Conservation (phyloP, 495 filamentous ascomycete genomes). For the Penicillium simplicissimum region DNA sequence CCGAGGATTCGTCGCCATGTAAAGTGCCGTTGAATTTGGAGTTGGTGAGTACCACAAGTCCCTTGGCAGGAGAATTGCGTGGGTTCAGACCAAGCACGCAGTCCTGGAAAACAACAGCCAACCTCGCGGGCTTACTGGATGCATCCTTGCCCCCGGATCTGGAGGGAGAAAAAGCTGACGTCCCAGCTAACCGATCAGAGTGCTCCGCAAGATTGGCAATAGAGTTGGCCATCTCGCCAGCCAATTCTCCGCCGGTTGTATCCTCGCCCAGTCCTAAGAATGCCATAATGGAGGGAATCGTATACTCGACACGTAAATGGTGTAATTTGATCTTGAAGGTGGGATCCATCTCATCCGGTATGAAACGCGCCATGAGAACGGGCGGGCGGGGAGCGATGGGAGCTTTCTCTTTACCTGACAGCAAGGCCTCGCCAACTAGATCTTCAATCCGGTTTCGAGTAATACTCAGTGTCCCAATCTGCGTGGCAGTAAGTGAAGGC, state of each 20-base stretch:
- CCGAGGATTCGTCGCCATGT: conserved; percentile 59
- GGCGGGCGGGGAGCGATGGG: conserved; percentile 40
- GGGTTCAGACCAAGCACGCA: conserved; percentile 87
- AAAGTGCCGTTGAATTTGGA: conserved; percentile 64
- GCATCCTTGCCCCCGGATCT: conserved; percentile 17
- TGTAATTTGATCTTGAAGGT: conserved; percentile 83
- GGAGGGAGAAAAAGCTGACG: conserved; percentile 19
- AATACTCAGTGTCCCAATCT: conserved; percentile 59
- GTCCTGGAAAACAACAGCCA: conserved; percentile 75
- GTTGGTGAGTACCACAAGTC: conserved; percentile 75
- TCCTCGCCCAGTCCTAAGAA: conserved; percentile 69
- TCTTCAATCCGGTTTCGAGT: conserved; percentile 68
- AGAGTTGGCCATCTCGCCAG: conserved; percentile 74
- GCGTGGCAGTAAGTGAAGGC: conserved; percentile 76
- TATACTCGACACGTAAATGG: conserved; percentile 81
- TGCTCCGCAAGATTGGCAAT: conserved; percentile 71
- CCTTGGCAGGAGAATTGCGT: conserved; percentile 68
- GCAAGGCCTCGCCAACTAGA: conserved; percentile 59
- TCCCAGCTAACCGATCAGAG: conserved; percentile 21
- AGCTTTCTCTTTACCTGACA: conserved; percentile 19
- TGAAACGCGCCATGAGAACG: conserved; percentile 77
- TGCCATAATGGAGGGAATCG: conserved; percentile 76
- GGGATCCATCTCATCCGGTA: conserved; percentile 92
- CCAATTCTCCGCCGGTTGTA: conserved; percentile 69
- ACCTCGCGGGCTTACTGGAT: conserved; percentile 55